A percentile compares a stretch with the other conserved stretches of the same genome.
phyloP scores from a whole-genome alignment of 2,329 filamentous ascomycete genomes.

The Zalaria sp. region DNA sequence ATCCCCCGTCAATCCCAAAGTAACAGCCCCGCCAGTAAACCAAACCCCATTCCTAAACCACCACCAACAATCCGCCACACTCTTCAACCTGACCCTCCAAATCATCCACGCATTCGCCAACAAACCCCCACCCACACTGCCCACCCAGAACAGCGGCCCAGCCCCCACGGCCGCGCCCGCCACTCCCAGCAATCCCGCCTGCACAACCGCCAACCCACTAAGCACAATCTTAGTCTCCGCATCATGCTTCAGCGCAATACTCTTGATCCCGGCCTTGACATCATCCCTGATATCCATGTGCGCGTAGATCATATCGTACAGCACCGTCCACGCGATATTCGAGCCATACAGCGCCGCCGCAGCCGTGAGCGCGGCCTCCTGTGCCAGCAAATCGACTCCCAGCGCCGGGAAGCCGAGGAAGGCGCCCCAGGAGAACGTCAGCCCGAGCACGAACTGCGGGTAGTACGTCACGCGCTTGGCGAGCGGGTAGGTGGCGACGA shows the following conservation, averaged over 20 bases:
- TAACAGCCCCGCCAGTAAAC: constrained; percentile 46
- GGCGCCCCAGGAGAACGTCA: constrained; percentile 82
- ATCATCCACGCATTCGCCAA: constrained; percentile 45
- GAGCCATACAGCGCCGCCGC: constrained; percentile 60
- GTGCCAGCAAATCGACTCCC: constrained; percentile 57
- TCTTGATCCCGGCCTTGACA: constrained; percentile 74
- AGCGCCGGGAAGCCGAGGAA: constrained; percentile 79
- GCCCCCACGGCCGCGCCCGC: constrained; percentile 51
- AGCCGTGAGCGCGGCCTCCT: constrained; percentile 47
- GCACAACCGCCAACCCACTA: constrained; percentile 52
- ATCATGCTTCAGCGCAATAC: constrained; percentile 69
- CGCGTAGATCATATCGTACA: constrained; percentile 89
- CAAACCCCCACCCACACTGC: constrained; percentile 43
- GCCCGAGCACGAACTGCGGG: constrained; percentile 67
- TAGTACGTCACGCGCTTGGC: constrained; percentile 81
- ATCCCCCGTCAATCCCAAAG: constrained; percentile 40
- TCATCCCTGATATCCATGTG: constrained; percentile 87
- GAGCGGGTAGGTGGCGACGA: constrained; percentile 66
- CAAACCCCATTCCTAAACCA: constrained; percentile 51
- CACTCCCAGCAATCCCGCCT: constrained; percentile 54
- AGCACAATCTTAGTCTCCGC: constrained; percentile 64
- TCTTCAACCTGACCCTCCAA: constrained; percentile 41
- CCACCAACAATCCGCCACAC: constrained; percentile 46
- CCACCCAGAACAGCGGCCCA: constrained; percentile 44
- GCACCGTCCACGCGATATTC: constrained; percentile 71